These are phyloP conservation scores for Picea sitchensis DNA, from an alignment of 75 land plant genomes.

Conservation along the genomic window DNA sequence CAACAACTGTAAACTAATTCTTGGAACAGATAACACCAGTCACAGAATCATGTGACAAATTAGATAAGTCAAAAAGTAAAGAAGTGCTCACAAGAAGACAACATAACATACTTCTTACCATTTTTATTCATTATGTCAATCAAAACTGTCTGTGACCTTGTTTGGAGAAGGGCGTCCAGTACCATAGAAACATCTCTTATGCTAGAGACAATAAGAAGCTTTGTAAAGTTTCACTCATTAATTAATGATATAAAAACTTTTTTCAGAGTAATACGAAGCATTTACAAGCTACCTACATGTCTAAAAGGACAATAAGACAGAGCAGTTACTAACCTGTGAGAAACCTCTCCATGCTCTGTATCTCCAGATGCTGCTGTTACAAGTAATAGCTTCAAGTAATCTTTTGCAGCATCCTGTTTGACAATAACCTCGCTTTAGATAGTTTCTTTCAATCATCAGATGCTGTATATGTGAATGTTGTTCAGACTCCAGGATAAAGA, in stretches of 20 bases:
- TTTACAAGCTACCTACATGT: neutral
- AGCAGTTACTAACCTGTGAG: constrained; percentile 52
- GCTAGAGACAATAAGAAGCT: constrained; percentile 31
- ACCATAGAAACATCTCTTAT: constrained; percentile 83
- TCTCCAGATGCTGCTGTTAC: constrained; percentile 79
- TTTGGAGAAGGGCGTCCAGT: constrained; percentile 87
- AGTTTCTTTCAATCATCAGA: constrained; percentile 9
- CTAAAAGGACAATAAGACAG: neutral
- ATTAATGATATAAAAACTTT: neutral
- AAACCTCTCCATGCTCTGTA: constrained; percentile 44
- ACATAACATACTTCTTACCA: constrained; percentile 37
- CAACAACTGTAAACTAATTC: neutral
- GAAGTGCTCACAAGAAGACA: neutral
- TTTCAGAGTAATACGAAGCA: neutral
- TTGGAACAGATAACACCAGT: neutral
- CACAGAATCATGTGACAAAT: neutral
- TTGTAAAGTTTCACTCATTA: neutral
- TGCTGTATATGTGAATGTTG: neutral
- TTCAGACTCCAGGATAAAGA: neutral
- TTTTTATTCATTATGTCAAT: constrained; percentile 78
- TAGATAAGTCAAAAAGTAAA: neutral
- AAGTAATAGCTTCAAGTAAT: constrained; percentile 87
- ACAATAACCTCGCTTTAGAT: constrained; percentile 3
- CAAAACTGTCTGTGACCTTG: constrained; percentile 67
- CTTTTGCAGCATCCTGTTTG: constrained; percentile 71